Evolutionary conservation across 306 rosid genomes (phyloP).

Genomic region (Erythrophleum fordii): DNA sequence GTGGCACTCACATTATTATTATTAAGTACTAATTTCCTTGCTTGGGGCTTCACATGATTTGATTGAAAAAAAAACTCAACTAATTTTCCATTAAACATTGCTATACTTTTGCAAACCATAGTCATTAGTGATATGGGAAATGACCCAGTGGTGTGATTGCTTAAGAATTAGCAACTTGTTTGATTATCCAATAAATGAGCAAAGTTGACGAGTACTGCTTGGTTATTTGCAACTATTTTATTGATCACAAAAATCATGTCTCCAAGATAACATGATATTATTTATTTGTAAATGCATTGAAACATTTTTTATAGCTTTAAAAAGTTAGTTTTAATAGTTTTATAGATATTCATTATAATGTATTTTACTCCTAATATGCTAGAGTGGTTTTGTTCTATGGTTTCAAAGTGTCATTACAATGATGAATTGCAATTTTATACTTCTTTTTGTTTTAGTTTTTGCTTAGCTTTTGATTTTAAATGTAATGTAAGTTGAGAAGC

Average conservation of each 20-base stretch:
- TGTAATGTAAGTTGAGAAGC: constrained; percentile 18
- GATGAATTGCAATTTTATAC: constrained; percentile 5
- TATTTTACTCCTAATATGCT: constrained; percentile 4
- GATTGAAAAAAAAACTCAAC: constrained; percentile 21
- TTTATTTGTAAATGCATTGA: constrained; percentile 13
- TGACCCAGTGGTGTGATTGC: constrained; percentile 17
- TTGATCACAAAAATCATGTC: constrained; percentile 22
- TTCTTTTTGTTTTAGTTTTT: not conserved
- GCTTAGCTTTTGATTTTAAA: constrained; percentile 21
- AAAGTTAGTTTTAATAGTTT: constrained; percentile 25
- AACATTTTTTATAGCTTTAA: not conserved
- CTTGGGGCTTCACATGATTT: not conserved
- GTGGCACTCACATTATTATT: constrained; percentile 22
- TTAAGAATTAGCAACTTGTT: not conserved
- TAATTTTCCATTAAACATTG: constrained; percentile 15
- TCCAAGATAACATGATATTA: constrained; percentile 5
- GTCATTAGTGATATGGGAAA: not conserved
- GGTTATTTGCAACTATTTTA: constrained; percentile 17
- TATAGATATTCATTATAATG: not conserved
- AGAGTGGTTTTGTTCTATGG: not conserved
- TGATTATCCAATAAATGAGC: not conserved
- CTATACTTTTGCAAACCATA: not conserved
- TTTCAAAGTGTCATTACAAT: constrained; percentile 3
- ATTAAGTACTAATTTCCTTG: constrained; percentile 8
- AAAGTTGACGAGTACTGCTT: not conserved